Evolutionary conservation across 108 stramenopile genomes (phyloP).

Genomic region (Cyclotella cryptica): DNA sequence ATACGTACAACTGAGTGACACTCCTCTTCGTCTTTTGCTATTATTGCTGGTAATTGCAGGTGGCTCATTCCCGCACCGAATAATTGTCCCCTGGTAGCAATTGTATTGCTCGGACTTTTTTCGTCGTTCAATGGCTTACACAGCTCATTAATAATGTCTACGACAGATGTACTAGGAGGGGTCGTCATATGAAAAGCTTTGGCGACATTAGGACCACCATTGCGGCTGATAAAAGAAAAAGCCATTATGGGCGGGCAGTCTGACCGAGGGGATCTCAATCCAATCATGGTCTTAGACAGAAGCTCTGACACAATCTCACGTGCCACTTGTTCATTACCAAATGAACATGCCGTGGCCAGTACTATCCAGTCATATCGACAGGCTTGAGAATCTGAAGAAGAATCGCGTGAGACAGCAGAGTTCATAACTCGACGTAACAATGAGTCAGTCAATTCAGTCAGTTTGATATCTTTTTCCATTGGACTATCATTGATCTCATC

Average conservation of each 20-base stretch:
- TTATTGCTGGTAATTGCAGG: conserved; percentile 39
- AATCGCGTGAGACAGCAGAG: conserved; percentile 32
- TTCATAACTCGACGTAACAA: conserved; percentile 38
- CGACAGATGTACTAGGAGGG: conserved; percentile 15
- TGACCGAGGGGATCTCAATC: conserved; percentile 12
- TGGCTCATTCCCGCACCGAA: conserved; percentile 45
- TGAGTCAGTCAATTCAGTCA: conserved; percentile 16
- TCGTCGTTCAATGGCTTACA: conserved; percentile 26
- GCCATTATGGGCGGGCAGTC: conserved; percentile 40
- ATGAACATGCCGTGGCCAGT: conserved; percentile 53
- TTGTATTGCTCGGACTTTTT: conserved; percentile 9
- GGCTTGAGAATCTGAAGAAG: conserved; percentile 9
- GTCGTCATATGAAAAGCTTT: conserved; percentile 45
- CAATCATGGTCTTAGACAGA: conserved; percentile 22
- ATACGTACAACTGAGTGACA: conserved; percentile 35
- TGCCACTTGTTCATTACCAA: conserved; percentile 34
- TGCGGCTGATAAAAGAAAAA: conserved; percentile 43
- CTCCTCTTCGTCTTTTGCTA: conserved; percentile 36
- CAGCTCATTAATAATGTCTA: conserved; percentile 46
- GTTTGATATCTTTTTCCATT: conserved; percentile 11
- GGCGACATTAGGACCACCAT: conserved; percentile 45
- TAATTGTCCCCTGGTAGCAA: conserved; percentile 5
- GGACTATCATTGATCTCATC: background rate
- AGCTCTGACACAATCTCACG: conserved; percentile 36
- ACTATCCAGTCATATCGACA: conserved; percentile 52